phyloP scores from a whole-genome alignment of 2,329 filamentous ascomycete species.

The Exserohilum turcica region DNA sequence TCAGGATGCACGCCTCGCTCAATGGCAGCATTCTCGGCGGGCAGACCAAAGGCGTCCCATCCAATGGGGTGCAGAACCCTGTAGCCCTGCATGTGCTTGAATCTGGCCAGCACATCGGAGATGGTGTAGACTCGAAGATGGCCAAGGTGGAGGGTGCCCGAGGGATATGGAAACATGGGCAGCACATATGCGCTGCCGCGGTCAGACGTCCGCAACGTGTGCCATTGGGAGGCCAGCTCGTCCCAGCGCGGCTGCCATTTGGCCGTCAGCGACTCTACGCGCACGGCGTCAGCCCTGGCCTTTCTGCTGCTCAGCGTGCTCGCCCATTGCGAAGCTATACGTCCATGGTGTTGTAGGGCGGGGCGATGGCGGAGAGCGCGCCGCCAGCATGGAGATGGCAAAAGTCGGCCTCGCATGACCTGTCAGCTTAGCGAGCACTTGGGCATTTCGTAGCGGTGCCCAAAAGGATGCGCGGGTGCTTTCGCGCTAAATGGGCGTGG shows the following conservation, averaged over 20 bases:
- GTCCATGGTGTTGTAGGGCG: conserved; percentile 11
- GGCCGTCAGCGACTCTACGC: conserved; percentile 24
- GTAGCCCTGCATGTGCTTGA: conserved; percentile 73
- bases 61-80: conserved; percentile 87
- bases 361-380: conserved; percentile 23
- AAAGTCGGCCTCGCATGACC: conserved; percentile 39
- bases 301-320: conserved; percentile 4
- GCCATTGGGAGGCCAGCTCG: conserved; percentile 14
- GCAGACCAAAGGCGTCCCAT: conserved; percentile 91
- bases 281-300: conserved; percentile 11
- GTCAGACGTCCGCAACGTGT: conserved; percentile 15
- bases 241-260: conserved; percentile 63
- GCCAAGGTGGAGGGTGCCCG: conserved; percentile 82
- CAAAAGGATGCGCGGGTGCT: no score
- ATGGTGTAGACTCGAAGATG: conserved; percentile 90
- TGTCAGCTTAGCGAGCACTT: conserved; percentile 6
- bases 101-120: conserved; percentile 81
- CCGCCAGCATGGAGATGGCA: conserved; percentile 32
- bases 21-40: conserved; percentile 89
- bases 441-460: no score
- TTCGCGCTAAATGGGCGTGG: conserved; percentile 27
- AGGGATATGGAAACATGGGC: conserved; percentile 94
- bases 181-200: conserved; percentile 68
- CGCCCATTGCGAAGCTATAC: conserved; percentile 13
- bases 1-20: conserved; percentile 79